phyloP scores from a whole-genome alignment of 2,329 filamentous ascomycete species.

The Atkinsonella hypoxylon region DNA sequence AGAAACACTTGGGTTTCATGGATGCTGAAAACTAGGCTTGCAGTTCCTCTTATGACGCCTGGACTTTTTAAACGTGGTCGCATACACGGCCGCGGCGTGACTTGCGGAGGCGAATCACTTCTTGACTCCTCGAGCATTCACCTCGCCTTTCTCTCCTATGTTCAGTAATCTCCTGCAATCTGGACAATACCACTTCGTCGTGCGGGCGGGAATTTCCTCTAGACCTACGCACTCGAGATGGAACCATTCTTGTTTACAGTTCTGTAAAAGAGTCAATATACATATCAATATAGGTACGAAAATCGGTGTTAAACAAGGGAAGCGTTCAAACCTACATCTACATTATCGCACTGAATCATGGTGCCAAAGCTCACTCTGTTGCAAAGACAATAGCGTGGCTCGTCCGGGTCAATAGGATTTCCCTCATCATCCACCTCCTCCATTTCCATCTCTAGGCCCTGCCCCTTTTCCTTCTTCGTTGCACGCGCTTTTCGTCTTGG shows the following conservation, averaged over 20 bases:
- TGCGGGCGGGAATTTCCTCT: slow-evolving; percentile 53
- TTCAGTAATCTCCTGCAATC: slow-evolving; percentile 55
- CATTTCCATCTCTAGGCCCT: slow-evolving; percentile 29
- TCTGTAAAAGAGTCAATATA: slow-evolving; percentile 17
- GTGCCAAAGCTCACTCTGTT: slow-evolving; percentile 69
- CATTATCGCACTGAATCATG: slow-evolving; percentile 76
- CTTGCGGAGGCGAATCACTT: slow-evolving; percentile 19
- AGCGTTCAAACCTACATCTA: slow-evolving; percentile 44
- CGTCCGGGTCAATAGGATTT: slow-evolving; percentile 60
- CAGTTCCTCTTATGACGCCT: too few species aligned
- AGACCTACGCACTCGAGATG: slow-evolving; percentile 68
- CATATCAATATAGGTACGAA: too few species aligned
- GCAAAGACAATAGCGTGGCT: slow-evolving; percentile 67
- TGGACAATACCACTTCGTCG: slow-evolving; percentile 77
- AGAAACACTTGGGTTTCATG: too few species aligned
- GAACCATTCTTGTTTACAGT: slow-evolving; percentile 78
- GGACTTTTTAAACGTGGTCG: not conserved
- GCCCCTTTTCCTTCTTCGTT: slow-evolving; percentile 35
- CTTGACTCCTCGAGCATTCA: slow-evolving; percentile 45
- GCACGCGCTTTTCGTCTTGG: slow-evolving; percentile 51
- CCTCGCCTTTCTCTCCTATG: slow-evolving; percentile 51
- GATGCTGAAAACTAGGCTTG: too few species aligned
- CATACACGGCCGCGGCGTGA: not conserved
- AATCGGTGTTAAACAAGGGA: not conserved
- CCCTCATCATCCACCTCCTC: slow-evolving; percentile 57